Conservation (phyloP, 1,284 basidiomycete genomes). For the Fomitopsis pinicola region DNA sequence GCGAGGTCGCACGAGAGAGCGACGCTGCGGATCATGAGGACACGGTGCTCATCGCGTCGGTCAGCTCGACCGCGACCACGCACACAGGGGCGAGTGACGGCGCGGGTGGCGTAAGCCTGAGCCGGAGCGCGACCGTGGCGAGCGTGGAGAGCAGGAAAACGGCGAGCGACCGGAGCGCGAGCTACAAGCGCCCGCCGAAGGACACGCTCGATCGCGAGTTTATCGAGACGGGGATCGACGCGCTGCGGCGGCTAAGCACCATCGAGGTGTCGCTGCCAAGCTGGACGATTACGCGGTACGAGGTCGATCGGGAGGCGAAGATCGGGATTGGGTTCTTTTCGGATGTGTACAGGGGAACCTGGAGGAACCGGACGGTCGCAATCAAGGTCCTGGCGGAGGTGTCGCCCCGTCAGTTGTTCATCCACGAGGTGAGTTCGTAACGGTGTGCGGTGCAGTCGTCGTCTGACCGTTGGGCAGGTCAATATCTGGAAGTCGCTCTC, state of each 20-base stretch:
- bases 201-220: constrained; percentile 41
- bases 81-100: not conserved
- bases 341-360: constrained; percentile 64
- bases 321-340: constrained; percentile 69
- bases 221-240: constrained; percentile 45
- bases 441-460: too few relatives aligned
- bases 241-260: constrained; percentile 40
- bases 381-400: constrained; percentile 38
- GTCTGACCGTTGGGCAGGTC: constrained; percentile 11
- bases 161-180: constrained; percentile 11
- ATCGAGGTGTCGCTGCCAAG: constrained; percentile 44
- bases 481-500: constrained; percentile 35
- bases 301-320: constrained; percentile 57
- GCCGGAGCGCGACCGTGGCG: constrained; percentile 14
- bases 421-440: constrained; percentile 25
- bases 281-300: constrained; percentile 74
- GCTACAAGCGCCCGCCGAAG: constrained; percentile 7
- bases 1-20: constrained; percentile 37
- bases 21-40: constrained; percentile 8
- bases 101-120: constrained; percentile 9
- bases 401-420: constrained; percentile 33
- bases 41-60: constrained; percentile 7
- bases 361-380: constrained; percentile 57
- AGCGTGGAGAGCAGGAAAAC: constrained; percentile 12
- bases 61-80: not conserved